Conservation (phyloP, 352 stramenopile species). For the Phytophthora tentaculata region DNA sequence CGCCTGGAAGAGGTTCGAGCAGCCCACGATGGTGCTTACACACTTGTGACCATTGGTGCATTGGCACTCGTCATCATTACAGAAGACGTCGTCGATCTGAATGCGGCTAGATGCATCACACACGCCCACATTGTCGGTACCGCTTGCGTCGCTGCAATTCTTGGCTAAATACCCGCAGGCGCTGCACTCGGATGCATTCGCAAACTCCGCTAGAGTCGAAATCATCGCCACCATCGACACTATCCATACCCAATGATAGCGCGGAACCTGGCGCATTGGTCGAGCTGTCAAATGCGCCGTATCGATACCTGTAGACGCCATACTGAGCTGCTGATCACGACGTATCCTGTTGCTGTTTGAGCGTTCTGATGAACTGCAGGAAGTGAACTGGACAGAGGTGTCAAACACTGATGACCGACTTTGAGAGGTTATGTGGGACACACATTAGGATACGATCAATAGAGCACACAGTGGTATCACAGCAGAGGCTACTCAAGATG, state of each 20-base stretch:
- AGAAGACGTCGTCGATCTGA: slow-evolving; percentile 87
- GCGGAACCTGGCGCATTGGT: slow-evolving; percentile 19
- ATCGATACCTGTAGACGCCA: slow-evolving; percentile 19
- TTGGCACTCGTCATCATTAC: slow-evolving; percentile 59
- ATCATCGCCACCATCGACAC: slow-evolving; percentile 29
- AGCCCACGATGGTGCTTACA: slow-evolving; percentile 71
- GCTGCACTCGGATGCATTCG: slow-evolving; percentile 49
- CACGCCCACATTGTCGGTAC: slow-evolving; percentile 38
- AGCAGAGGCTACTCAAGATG: slow-evolving; percentile 36
- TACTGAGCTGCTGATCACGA: slow-evolving; percentile 25
- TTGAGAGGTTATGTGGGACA: slow-evolving; percentile 19
- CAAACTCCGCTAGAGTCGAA: slow-evolving; percentile 11
- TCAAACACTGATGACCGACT: slow-evolving; percentile 24
- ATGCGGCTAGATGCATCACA: slow-evolving; percentile 64
- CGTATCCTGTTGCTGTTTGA: slow-evolving; percentile 24
- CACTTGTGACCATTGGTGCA: slow-evolving; percentile 62
- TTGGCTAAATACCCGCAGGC: slow-evolving; percentile 69
- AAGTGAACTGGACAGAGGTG: slow-evolving; percentile 28
- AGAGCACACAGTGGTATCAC: slow-evolving; percentile 8
- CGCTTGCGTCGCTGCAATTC: slow-evolving; percentile 54
- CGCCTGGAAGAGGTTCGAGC: slow-evolving; percentile 72
- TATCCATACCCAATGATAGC: slow-evolving; percentile 22
- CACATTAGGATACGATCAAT: slow-evolving; percentile 9
- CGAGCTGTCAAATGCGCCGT: not conserved
- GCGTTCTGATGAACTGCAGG: slow-evolving; percentile 29